Evolutionary conservation across 805 yeast species (phyloP).

Genomic region (Candida nanaspora): DNA sequence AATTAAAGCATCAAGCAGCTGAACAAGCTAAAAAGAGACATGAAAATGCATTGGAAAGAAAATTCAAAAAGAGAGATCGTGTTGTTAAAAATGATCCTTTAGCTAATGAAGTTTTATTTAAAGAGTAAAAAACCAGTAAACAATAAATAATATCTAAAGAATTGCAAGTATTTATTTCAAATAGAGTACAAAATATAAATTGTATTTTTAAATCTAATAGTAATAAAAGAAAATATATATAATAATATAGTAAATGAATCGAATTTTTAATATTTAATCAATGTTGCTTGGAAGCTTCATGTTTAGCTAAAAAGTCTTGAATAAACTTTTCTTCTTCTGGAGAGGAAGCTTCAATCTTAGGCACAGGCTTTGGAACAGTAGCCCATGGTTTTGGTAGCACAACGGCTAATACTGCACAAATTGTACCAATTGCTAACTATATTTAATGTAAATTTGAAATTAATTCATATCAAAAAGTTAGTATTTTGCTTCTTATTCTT

Average conservation of each 20-base stretch:
- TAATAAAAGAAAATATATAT: no score
- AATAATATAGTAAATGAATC: no score
- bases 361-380: slow-evolving; percentile 48
- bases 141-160: no score
- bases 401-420: slow-evolving; percentile 57
- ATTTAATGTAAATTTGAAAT: neutral
- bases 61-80: slow-evolving; percentile 67
- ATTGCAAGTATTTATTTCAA: no score
- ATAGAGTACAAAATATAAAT: no score
- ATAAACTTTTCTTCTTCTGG: slow-evolving; percentile 90
- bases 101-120: slow-evolving; percentile 70
- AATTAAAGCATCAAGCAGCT: slow-evolving; percentile 72
- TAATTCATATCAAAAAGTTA: no score
- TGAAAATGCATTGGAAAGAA: slow-evolving; percentile 71
- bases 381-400: slow-evolving; percentile 73
- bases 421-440: slow-evolving; percentile 72
- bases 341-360: slow-evolving; percentile 67
- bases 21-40: slow-evolving; percentile 69
- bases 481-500: no score
- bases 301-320: slow-evolving; percentile 53
- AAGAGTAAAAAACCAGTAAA: no score
- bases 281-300: slow-evolving; percentile 21
- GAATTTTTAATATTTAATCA: neutral
- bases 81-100: slow-evolving; percentile 77
- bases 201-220: no score